Percentiles rank a stretch among this genome's conserved stretches.
These are phyloP conservation scores for Hydnum rufescens DNA, from an alignment of 768 basidiomycete genomes.

Conservation along the genomic window DNA sequence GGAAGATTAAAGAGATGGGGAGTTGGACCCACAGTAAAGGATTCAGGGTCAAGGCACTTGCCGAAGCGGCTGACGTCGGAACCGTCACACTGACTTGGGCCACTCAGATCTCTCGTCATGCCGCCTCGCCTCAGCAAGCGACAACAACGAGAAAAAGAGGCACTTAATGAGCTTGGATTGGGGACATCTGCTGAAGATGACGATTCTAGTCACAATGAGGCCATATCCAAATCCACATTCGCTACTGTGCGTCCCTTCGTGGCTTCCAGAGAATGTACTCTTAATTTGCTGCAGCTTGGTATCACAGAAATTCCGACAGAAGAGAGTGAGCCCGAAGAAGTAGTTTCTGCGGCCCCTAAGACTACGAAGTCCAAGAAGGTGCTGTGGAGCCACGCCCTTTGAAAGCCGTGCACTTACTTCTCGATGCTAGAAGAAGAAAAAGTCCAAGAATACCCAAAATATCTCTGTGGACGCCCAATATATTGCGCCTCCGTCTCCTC, in stretches of 20 bases:
- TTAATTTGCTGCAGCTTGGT: too few relatives aligned
- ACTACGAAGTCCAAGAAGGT: slow-evolving; percentile 19
- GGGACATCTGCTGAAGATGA: slow-evolving; percentile 1
- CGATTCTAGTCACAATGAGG: slow-evolving; percentile 2
- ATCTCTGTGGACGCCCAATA: neutral
- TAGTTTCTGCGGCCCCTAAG: neutral
- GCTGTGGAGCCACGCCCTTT: neutral
- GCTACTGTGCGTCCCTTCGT: too few relatives aligned
- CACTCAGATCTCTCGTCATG: too few relatives aligned
- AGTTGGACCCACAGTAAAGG: too few relatives aligned
- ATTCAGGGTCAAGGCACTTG: too few relatives aligned
- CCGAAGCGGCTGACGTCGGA: too few relatives aligned
- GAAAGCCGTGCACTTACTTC: slow-evolving; percentile 1
- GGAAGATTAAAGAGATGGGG: too few relatives aligned
- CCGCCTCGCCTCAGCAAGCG: slow-evolving; percentile 56
- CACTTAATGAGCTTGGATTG: slow-evolving; percentile 33
- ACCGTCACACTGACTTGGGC: too few relatives aligned
- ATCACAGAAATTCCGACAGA: neutral
- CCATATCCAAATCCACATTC: too few relatives aligned
- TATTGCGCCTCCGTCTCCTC: neutral
- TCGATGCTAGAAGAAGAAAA: slow-evolving; percentile 18
- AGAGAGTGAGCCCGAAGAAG: slow-evolving; percentile 9
- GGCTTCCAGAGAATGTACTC: too few relatives aligned
- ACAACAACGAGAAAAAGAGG: slow-evolving; percentile 70
- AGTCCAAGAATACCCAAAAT: slow-evolving; percentile 12